phyloP scores from a whole-genome alignment of 495 filamentous ascomycete genomes.

The Amniculicola lignicola region DNA sequence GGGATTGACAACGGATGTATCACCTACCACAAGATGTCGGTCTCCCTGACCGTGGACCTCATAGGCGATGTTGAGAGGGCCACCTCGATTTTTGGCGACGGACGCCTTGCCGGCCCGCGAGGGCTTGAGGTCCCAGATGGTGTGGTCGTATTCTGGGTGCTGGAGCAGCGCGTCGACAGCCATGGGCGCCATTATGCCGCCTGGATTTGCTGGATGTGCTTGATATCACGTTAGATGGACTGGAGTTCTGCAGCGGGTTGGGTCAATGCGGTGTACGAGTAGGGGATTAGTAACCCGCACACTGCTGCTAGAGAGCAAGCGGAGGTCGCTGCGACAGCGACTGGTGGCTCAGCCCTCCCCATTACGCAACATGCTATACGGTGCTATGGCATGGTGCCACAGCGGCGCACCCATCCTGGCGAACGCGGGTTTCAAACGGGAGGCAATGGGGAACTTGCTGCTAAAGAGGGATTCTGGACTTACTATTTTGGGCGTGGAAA shows the following conservation, averaged over 20 bases:
- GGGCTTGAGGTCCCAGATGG: conserved; percentile 64
- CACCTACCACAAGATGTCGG: conserved; percentile 65
- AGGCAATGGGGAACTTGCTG: background rate
- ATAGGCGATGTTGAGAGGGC: conserved; percentile 67
- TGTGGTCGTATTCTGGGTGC: conserved; percentile 51
- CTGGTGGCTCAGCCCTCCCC: background rate
- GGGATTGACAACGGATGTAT: conserved; percentile 1
- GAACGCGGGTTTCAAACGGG: conserved; percentile 20
- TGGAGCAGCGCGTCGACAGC: conserved; percentile 42
- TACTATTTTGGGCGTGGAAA: conserved; percentile 15
- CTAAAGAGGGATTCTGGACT: conserved; percentile 12
- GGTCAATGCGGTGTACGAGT: conserved; percentile 10
- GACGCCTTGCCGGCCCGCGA: conserved; percentile 54
- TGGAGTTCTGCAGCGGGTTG: conserved; percentile 6
- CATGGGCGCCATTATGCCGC: conserved; percentile 9
- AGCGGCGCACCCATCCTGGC: conserved; percentile 10
- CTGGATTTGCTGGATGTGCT: conserved; percentile 1
- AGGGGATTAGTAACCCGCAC: background rate
- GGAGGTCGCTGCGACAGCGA: background rate
- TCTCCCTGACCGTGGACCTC: conserved; percentile 76
- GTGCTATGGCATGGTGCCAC: conserved; percentile 11
- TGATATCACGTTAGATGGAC: conserved; percentile 5
- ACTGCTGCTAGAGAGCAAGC: no score
- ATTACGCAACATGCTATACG: conserved; percentile 13
- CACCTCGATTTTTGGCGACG: conserved; percentile 63